Evolutionary conservation across 371 early-diverging fungal genomes (phyloP).

Genomic region (Mortierella sp.): DNA sequence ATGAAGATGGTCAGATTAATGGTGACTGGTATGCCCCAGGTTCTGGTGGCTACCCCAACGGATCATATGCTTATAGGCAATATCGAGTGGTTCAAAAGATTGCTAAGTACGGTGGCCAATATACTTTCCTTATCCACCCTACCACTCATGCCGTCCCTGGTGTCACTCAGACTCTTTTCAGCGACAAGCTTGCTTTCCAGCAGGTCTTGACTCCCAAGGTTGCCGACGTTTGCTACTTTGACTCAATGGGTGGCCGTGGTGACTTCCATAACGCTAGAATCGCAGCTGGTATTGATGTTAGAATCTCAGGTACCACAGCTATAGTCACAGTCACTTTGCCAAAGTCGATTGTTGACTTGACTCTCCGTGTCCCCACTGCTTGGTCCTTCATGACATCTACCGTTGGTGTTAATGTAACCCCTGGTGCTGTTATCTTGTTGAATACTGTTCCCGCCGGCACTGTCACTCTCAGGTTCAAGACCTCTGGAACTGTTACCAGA

Average conservation of each 20-base stretch:
- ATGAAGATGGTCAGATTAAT: neutral
- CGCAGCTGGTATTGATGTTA: neutral
- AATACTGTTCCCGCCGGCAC: neutral
- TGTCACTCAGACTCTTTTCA: neutral
- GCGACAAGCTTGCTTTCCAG: neutral
- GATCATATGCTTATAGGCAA: neutral
- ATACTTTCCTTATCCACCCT: conserved; percentile 3
- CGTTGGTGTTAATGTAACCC: neutral
- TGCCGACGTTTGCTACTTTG: neutral
- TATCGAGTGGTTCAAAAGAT: neutral
- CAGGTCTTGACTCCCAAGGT: neutral
- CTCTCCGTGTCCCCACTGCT: neutral
- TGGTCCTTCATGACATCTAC: neutral
- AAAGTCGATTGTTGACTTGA: neutral
- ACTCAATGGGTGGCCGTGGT: neutral
- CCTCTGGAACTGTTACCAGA: neutral
- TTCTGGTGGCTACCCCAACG: neutral
- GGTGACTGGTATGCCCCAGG: neutral
- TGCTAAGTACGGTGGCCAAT: neutral
- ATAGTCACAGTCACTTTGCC: neutral
- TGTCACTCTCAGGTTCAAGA: neutral
- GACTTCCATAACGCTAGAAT: neutral
- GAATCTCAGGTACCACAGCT: neutral
- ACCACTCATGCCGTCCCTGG: neutral
- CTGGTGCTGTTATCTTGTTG: neutral